Conservation (phyloP, 768 basidiomycete species). For the Pleurotus eryngii region DNA sequence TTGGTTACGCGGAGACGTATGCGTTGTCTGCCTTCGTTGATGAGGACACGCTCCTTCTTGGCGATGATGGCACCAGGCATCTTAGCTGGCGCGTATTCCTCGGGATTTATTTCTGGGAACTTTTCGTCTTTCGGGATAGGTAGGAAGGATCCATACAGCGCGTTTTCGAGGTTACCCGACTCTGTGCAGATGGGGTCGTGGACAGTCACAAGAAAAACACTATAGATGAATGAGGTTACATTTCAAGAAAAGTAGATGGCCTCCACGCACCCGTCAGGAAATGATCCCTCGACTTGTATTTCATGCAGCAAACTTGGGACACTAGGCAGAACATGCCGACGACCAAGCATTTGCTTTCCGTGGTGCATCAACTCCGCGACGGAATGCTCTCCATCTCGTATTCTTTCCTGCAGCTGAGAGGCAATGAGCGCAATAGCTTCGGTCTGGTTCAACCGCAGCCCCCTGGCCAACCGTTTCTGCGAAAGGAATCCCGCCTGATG, state of each 20-base stretch:
- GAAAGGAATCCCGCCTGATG: constrained; percentile 80
- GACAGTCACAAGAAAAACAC: constrained; percentile 95
- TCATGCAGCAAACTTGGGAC: constrained; percentile 77
- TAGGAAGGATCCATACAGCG: constrained; percentile 92
- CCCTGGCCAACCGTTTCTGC: constrained; percentile 93
- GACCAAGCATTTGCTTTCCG: constrained; percentile 85
- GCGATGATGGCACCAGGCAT: constrained; percentile 77
- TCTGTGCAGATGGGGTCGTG: constrained; percentile 92
- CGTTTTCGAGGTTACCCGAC: constrained; percentile 71
- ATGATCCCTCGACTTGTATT: constrained; percentile 94
- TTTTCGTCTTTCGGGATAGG: constrained; percentile 65
- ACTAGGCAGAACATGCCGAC: constrained; percentile 83
- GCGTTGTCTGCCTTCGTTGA: constrained; percentile 74
- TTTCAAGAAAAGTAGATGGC: no score
- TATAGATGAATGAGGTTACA: constrained; percentile 19
- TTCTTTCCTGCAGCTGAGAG: constrained; percentile 88
- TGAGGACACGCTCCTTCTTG: constrained; percentile 58
- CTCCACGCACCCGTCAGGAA: constrained; percentile 69
- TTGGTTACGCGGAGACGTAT: constrained; percentile 79
- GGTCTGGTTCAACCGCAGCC: constrained; percentile 78
- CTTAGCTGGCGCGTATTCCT: constrained; percentile 48
- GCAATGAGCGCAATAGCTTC: constrained; percentile 91
- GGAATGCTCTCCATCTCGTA: constrained; percentile 83
- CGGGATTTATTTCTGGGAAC: constrained; percentile 58
- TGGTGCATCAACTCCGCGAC: constrained; percentile 93